Evolutionary conservation across 345 rosid genomes (phyloP), one percentile per base, ranked within the genome.

Genomic region (Eucalyptus brandiana): DNA sequence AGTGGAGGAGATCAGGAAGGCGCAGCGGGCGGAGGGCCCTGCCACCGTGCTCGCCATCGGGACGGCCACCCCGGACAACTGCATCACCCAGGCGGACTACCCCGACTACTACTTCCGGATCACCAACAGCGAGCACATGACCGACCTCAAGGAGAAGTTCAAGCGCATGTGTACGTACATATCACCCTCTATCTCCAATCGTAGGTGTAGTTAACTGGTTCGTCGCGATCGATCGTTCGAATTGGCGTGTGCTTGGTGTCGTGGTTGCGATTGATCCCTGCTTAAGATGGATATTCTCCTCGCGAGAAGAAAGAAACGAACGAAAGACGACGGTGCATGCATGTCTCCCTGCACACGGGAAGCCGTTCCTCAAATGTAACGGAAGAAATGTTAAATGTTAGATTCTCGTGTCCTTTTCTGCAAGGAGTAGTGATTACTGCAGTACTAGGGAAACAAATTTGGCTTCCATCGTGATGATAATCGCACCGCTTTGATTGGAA

Each of bases 81-180:
- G 94, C 89, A 91, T 95, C 85, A 1, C 30, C 86, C 97, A 95
- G 89, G 92, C 93, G 2, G 96, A 94, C 62, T 95, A 94, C 56
- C 96, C 97, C 0, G 96, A 94, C 86, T 95, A 92, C 92, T 95
- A 95, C 91, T 95, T 95, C 92, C 90, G 95, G 26, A 93, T 95
- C 92, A 95, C 97, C 87, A 94, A 95, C 86, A 93, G 95, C 90
- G 96, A 94, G 86, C 97, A 95, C 91, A 93, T 93, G 97, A 93
- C 94, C n/a, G 96, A 94, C 67, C 96, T 95, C 48, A 95, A 95
- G 86, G 94, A 93, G 90, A 95, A 95, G 89, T 95, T 95, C 93
- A 81, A 94, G 93, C 95, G 96, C 93, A 94, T 95, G 94, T 95
- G 97, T 95, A 93, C 14, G 96, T 92, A 53, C 58, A 53, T 53